These are phyloP conservation scores for Ustilago tritici DNA, from an alignment of 1,284 basidiomycete genomes.

Conservation along the genomic window DNA sequence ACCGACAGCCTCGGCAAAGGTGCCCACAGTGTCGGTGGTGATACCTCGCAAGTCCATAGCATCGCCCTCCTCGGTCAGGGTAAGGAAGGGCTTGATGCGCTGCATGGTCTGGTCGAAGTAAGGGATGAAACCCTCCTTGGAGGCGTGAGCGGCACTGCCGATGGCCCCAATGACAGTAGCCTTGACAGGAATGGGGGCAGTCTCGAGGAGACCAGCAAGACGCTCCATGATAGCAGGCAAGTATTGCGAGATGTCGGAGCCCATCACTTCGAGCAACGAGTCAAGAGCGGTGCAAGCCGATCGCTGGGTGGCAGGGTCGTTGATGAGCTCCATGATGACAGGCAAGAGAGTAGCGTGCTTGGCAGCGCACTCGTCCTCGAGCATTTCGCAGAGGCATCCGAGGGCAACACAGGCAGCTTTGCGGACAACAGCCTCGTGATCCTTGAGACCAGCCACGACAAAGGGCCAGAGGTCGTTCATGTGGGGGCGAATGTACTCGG, in stretches of 20 bases:
- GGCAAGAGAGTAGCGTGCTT: conserved; percentile 89
- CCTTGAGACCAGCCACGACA: conserved; percentile 88
- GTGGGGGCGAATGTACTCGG: conserved; percentile 95
- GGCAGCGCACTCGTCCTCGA: conserved; percentile 90
- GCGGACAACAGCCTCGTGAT: conserved; percentile 85
- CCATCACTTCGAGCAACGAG: conserved; percentile 93
- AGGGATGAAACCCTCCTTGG: conserved; percentile 88
- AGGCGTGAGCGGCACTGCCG: conserved; percentile 97
- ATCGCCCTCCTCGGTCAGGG: conserved; percentile 82
- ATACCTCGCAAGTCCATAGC: conserved; percentile 92
- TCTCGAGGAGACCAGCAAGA: conserved; percentile 87
- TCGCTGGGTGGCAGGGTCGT: conserved; percentile 87
- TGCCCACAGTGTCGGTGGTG: conserved; percentile 97
- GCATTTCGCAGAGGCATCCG: conserved; percentile 96
- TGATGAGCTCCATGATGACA: conserved; percentile 77
- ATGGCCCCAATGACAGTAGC: conserved; percentile 97
- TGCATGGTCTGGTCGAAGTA: conserved; percentile 96
- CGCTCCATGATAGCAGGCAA: conserved; percentile 95
- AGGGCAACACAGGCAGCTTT: conserved; percentile 95
- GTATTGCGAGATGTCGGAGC: conserved; percentile 89
- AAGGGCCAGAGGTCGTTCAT: conserved; percentile 94
- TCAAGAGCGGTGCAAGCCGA: conserved; percentile 96
- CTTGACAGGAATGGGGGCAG: conserved; percentile 87
- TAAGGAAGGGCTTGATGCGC: conserved; percentile 85
- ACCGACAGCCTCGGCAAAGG: conserved; percentile 96